These are phyloP conservation scores for Phaeomoniella chlamydospora DNA, from an alignment of 2,329 filamentous ascomycete species.

Conservation along the genomic window DNA sequence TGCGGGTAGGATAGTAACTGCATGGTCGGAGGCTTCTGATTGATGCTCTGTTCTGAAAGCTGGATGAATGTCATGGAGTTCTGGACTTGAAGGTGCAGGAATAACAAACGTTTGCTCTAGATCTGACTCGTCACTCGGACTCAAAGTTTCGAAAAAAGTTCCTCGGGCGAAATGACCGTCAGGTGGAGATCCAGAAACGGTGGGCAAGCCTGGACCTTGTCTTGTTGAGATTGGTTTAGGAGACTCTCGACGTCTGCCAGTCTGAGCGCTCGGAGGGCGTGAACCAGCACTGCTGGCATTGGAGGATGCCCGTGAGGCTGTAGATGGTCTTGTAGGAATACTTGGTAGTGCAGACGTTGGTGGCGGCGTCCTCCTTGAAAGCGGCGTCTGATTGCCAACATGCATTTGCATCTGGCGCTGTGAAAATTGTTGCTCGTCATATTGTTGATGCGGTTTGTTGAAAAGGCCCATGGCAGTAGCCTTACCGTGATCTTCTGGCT, in stretches of 20 bases:
- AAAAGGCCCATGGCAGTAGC: constrained; percentile 60
- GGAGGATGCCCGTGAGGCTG: not conserved
- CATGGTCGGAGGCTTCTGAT: too few relatives aligned
- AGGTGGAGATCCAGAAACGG: not conserved
- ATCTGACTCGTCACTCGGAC: constrained; percentile 20
- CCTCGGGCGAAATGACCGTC: constrained; percentile 3
- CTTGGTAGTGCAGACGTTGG: constrained; percentile 1
- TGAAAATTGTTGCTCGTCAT: constrained; percentile 74
- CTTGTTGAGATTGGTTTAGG: not conserved
- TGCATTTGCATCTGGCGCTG: constrained; percentile 73
- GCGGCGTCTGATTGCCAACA: constrained; percentile 9
- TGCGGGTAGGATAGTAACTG: too few relatives aligned
- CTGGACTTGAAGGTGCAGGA: too few relatives aligned
- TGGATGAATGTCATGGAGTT: constrained; percentile 22
- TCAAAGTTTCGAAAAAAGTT: constrained; percentile 21
- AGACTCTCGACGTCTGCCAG: not conserved
- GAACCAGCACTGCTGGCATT: constrained; percentile 1
- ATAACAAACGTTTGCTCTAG: constrained; percentile 13
- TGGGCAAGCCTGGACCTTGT: not conserved
- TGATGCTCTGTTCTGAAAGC: constrained; percentile 19
- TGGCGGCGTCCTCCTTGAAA: not conserved
- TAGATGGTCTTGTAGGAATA: not conserved
- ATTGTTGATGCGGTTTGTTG: constrained; percentile 59
- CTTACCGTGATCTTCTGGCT: constrained; percentile 66
- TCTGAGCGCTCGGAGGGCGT: not conserved